Percentiles rank a stretch among this genome's conserved stretches.
phyloP scores from a whole-genome alignment of 305 asterid species.

The Fraxinus velutina region DNA sequence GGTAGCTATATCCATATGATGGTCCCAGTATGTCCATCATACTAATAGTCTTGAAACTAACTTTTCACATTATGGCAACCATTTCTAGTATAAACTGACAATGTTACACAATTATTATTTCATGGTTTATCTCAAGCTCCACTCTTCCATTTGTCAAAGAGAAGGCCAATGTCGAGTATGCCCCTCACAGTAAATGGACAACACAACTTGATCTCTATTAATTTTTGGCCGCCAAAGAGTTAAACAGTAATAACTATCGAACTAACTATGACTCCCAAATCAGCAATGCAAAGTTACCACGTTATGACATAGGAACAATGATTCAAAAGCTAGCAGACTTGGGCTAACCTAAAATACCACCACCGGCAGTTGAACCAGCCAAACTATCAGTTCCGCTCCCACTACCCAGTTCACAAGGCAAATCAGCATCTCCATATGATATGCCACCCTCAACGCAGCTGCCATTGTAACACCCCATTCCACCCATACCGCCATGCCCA shows the following conservation, averaged over 20 bases:
- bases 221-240: background rate
- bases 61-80: background rate
- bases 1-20: background rate
- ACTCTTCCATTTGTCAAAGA: background rate
- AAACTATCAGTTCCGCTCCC: conserved; percentile 90
- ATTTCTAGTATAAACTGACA: background rate
- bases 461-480: conserved; percentile 70
- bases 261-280: background rate
- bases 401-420: conserved; percentile 98
- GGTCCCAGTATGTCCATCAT: background rate
- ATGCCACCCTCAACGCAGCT: conserved; percentile 79
- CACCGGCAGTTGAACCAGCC: conserved; percentile 79
- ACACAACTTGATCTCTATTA: background rate
- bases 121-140: background rate
- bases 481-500: conserved; percentile 98
- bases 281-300: conserved; percentile 3
- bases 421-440: conserved; percentile 68
- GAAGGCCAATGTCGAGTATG: background rate
- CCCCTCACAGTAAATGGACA: background rate
- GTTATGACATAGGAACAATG: conserved; percentile 6
- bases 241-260: background rate
- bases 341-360: conserved; percentile 82
- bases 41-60: background rate
- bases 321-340: conserved; percentile 19
- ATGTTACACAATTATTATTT: background rate